These are phyloP conservation scores for Colletotrichum tamarilloi DNA, from an alignment of 2,329 filamentous ascomycete genomes.

Conservation along the genomic window DNA sequence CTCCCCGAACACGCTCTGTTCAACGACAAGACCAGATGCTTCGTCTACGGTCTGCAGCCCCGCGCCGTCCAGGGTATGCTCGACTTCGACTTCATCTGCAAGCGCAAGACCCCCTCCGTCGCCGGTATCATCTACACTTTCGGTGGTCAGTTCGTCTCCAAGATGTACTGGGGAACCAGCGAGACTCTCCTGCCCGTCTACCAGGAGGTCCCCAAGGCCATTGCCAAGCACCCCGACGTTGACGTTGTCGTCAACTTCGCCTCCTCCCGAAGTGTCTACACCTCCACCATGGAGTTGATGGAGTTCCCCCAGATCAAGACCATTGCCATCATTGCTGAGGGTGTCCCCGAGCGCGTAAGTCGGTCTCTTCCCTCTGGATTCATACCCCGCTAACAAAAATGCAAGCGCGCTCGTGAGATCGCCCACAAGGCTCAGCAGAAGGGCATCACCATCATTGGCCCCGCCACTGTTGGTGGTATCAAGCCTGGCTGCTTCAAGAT, in stretches of 20 bases:
- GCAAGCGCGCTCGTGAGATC: slow-evolving; percentile 94
- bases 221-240: slow-evolving; percentile 96
- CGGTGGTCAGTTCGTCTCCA: slow-evolving; percentile 99
- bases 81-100: slow-evolving; percentile 99
- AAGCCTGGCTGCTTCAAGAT: slow-evolving; percentile 99
- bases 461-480: slow-evolving; percentile 98
- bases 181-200: slow-evolving; percentile 99
- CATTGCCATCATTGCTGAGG: slow-evolving; percentile 99
- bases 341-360: slow-evolving; percentile 96
- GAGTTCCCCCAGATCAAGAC: slow-evolving; percentile 96
- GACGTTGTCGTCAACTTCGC: slow-evolving; percentile 99
- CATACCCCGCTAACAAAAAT: slow-evolving; percentile 36
- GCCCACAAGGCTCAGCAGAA: slow-evolving; percentile 97
- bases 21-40: slow-evolving; percentile 99
- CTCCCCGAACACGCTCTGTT: slow-evolving; percentile 91
- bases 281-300: slow-evolving; percentile 98
- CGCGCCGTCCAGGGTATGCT: slow-evolving; percentile 93
- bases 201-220: slow-evolving; percentile 91
- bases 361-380: neutral
- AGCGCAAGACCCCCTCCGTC: slow-evolving; percentile 94
- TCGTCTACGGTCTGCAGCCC: slow-evolving; percentile 99
- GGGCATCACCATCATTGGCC: slow-evolving; percentile 98
- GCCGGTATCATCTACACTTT: slow-evolving; percentile 99
- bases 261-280: slow-evolving; percentile 98
- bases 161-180: slow-evolving; percentile 99